Base-by-base conservation (phyloP, 2,329 filamentous ascomycete species). In the Pyricularia grisea region DNA sequence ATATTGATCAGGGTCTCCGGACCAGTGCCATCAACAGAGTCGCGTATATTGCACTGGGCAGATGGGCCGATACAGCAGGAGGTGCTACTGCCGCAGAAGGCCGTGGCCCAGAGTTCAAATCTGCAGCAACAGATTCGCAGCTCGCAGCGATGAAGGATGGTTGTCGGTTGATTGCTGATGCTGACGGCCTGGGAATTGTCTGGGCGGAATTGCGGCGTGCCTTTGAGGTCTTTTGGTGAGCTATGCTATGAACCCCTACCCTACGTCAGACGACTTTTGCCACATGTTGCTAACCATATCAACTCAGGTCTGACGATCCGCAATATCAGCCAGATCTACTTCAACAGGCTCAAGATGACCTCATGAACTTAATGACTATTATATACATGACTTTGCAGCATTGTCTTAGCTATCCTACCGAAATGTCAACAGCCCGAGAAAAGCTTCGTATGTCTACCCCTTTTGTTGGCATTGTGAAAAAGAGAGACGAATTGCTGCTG, bases 21-120 rank as follows among this genome's bases (percentile, higher is more conserved):
- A 80, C 81, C 66, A 84, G 84, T 66, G 84, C 83, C 17, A 81
- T 90, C 36, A 85, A 85, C 42, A 84, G 83, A 65, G 77, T 90
- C 64, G 78, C 88, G 4, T 90, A 90, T 74, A 77, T 91, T 30
- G 80, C 90, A 17, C 83, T 92, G 5, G 91, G 91, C 1, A 82
- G 89, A 50, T 94, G 91, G 91, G 85, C 84, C 3, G 83, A 88
- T 66, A 92, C 89, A 12, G 89, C 89, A 36, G 85, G 87, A 33
- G 76, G 79, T 67, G 70, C 75, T 4, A 73, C 76, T 67, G 75
- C 78, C 70, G 72, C 82, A 70, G 73, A 76, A 69, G 77, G 80
- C 76, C 68, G 72, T 70, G 74, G 81, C 76, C 75, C 79, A 68
- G 72, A 82, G 74, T 75, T 80, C 63, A 81, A 81, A 63, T 83